Conservation (phyloP, 306 rosid genomes). For the Quercus robur region DNA sequence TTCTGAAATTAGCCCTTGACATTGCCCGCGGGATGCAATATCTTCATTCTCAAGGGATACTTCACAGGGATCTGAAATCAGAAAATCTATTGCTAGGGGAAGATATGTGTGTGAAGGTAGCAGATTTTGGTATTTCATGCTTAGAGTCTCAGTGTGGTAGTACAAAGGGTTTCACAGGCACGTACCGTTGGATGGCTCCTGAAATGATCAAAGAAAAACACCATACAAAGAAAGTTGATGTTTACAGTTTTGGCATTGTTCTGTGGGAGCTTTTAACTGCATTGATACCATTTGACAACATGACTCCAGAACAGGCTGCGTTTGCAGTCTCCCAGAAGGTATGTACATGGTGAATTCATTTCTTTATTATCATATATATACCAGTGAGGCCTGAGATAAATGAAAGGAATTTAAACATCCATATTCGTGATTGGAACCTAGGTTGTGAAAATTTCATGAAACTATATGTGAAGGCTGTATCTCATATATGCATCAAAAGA, state of each 20-base stretch:
- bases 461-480: not conserved
- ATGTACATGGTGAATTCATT: conserved; percentile 25
- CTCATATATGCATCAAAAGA: not conserved
- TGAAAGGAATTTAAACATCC: not conserved
- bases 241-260: conserved; percentile 94
- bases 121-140: conserved; percentile 96
- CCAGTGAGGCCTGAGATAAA: not conserved
- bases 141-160: conserved; percentile 77
- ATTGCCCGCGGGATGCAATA: conserved; percentile 80
- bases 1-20: conserved; percentile 75
- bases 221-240: conserved; percentile 92
- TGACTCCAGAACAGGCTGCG: conserved; percentile 99
- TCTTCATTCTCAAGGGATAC: conserved; percentile 94
- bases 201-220: conserved; percentile 91
- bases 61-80: conserved; percentile 96
- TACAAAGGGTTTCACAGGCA: conserved; percentile 81
- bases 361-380: not conserved
- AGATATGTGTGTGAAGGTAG: conserved; percentile 92
- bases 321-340: conserved; percentile 97
- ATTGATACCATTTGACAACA: conserved; percentile 77
- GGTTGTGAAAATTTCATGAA: not conserved
- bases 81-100: conserved; percentile 82
- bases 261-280: conserved; percentile 95
- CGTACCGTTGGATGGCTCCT: conserved; percentile 99
- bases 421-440: not conserved